Evolutionary conservation across 129 eudicot genomes (phyloP), one percentile per base, ranked within the genome.

Genomic region (Flaveria ramosissima): DNA sequence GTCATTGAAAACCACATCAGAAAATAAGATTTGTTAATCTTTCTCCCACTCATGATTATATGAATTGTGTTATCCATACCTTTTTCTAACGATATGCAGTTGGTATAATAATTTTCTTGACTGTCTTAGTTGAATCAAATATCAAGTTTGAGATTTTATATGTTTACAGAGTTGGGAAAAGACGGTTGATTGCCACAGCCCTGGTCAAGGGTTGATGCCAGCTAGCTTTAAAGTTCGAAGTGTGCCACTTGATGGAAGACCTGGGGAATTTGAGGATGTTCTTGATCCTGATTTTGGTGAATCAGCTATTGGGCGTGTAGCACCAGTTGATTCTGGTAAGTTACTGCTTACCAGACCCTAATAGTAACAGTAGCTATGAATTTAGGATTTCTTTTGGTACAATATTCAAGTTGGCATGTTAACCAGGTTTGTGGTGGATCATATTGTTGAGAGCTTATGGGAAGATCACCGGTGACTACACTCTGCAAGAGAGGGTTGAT

Each of bases 301-400:
- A 84, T 85, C 98, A 15, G 98, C 98, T 74, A 93, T 93, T 85
- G 98, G 98, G 6, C 96, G 98, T 50, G 98, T 93, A 79, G 98
- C 98, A 7, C 98, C 97, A 21, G 96, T 89, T 76, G 97, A 92
- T 84, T 92, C 97, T 57, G 96, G 97, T 92, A 84, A 70, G 79
- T 14, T 63, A 57, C n/a, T 52, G 43, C 48, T 23, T 23, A 10
- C 66, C 66, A 23, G n/a, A 60, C 14, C 2, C 26, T 47, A 27
- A 16, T 63, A 23, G 30, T 52, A 70, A 20, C 55, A 41, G 12
- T 63, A 27, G 45, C 69, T 39, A 36, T 9, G 51, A 66, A n/a
- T n/a, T 39, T 66, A 15, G 71, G 19, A 7, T 17, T 17, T 24
- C 12, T 30, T 24, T 56, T 6, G 6, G 3, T 70, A 48, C 7